Conservation (phyloP, 1,284 basidiomycete genomes). For the Ustilago nuda region DNA sequence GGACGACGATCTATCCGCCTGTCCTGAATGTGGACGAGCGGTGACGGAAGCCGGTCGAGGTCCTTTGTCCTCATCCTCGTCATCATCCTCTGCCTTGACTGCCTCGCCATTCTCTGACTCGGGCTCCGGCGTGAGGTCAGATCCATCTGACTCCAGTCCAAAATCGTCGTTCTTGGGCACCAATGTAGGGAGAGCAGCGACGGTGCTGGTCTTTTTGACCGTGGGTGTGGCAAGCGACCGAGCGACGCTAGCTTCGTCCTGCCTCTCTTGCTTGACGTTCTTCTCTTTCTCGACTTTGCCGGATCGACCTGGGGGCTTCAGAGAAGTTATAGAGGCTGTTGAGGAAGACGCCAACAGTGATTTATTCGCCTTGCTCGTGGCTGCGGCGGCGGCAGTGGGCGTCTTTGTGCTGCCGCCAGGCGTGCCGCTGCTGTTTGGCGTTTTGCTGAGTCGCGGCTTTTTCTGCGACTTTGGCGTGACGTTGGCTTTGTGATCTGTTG, state of each 20-base stretch:
- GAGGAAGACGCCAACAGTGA: background rate
- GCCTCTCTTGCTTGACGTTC: constrained; percentile 24
- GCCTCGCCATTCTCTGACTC: constrained; percentile 40
- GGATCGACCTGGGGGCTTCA: constrained; percentile 5
- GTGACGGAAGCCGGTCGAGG: constrained; percentile 18
- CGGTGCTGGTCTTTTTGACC: constrained; percentile 11
- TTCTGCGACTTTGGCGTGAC: constrained; percentile 32
- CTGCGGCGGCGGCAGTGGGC: background rate
- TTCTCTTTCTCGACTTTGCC: constrained; percentile 16
- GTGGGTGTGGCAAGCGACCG: constrained; percentile 15
- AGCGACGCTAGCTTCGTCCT: constrained; percentile 26
- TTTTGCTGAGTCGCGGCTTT: constrained; percentile 21
- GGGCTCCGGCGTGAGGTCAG: constrained; percentile 50
- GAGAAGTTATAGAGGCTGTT: constrained; percentile 1
- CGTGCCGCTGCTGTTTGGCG: constrained; percentile 5
- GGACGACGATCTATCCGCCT: constrained; percentile 31
- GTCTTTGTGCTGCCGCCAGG: constrained; percentile 8
- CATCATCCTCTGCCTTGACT: constrained; percentile 20
- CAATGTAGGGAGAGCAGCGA: constrained; percentile 9
- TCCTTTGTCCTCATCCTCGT: constrained; percentile 42
- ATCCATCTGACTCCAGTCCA: constrained; percentile 45
- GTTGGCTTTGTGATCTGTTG: constrained; percentile 27
- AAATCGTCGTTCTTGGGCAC: constrained; percentile 9
- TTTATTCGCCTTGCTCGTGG: constrained; percentile 6
- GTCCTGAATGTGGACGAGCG: constrained; percentile 23